Evolutionary conservation across 2,329 filamentous ascomycete genomes (phyloP), one percentile per base, ranked within the genome.

Genomic region (Xylaria sp.): DNA sequence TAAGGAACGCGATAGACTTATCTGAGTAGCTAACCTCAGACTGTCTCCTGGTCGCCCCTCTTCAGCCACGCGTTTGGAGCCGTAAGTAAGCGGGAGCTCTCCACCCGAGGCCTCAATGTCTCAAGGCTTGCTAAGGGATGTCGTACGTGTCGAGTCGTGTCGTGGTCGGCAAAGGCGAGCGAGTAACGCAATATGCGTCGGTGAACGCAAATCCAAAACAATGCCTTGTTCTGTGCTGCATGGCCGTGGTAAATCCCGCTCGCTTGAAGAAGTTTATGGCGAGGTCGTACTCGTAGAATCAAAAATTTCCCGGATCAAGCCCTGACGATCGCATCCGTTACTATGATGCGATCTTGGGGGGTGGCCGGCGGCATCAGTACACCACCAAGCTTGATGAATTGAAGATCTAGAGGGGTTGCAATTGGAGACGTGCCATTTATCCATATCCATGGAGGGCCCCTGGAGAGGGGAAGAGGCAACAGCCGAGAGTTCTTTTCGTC

Each of bases 401-500:
- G 32, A 42, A 64, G 62, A 64, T 61, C 53, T 47, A 48, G 54
- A 62, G 11, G 51, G 62, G 60, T 61, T 67, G 53, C 48, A 61
- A 59, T 67, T 69, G 63, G 60, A 61, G 59, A 61, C 54, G 45
- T 61, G 62, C 51, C 39, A 61, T 69, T 69, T 69, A 71, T 55
- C 66, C 66, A 71, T 47, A 55, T 62, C 53, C 27, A 27, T 24
- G 19, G 17, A 58, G 51, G 24, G 51, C 57, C 48, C 50, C 58
- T 63, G 0, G 11, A 12, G n/a, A 54, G n/a, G 42, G 42, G 36
- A 53, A 54, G 17, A 27, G 11, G 50, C 34, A 64, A 57, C 34
- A 68, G 34, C 48, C 50, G 55, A 61, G 27, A 32, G 27, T 24
- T 45, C n/a, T 61, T 21, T 48, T 66, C n/a, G 19, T 55, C 14